Conservation (phyloP, 2,329 filamentous ascomycete species). For the Penicillium sp. region DNA sequence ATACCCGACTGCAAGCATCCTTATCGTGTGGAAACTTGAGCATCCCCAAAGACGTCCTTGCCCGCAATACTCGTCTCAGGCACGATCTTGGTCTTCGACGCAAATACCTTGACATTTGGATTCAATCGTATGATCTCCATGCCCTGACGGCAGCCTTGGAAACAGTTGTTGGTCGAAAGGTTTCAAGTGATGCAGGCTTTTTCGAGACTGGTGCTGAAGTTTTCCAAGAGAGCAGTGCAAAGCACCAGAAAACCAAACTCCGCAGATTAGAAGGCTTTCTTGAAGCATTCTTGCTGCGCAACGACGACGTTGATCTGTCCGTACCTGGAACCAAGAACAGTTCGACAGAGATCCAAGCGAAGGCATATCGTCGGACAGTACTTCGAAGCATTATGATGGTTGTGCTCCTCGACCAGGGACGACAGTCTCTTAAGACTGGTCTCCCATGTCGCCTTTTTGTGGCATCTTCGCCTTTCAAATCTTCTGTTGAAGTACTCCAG, state of each 20-base stretch:
- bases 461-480: conserved; percentile 53
- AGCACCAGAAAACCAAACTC: conserved; percentile 27
- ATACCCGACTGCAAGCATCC: conserved; percentile 59
- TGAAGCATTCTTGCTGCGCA: conserved; percentile 57
- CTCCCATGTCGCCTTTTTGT: conserved; percentile 51
- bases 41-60: conserved; percentile 53
- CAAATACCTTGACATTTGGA: conserved; percentile 58
- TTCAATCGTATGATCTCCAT: conserved; percentile 55
- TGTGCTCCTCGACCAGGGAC: conserved; percentile 57
- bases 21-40: conserved; percentile 58
- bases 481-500: conserved; percentile 54
- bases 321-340: conserved; percentile 23
- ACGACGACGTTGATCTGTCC: conserved; percentile 50
- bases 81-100: conserved; percentile 59
- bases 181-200: conserved; percentile 28
- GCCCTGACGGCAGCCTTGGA: conserved; percentile 55
- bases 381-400: conserved; percentile 61
- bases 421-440: conserved; percentile 34
- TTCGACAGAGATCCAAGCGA: conserved; percentile 45
- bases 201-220: conserved; percentile 3
- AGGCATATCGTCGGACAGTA: conserved; percentile 56
- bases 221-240: background rate
- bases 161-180: conserved; percentile 57
- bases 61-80: conserved; percentile 47
- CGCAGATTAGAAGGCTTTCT: conserved; percentile 53